Evolutionary conservation across 176 grass and related monocot species (phyloP).

Genomic region (Phragmites australis): DNA sequence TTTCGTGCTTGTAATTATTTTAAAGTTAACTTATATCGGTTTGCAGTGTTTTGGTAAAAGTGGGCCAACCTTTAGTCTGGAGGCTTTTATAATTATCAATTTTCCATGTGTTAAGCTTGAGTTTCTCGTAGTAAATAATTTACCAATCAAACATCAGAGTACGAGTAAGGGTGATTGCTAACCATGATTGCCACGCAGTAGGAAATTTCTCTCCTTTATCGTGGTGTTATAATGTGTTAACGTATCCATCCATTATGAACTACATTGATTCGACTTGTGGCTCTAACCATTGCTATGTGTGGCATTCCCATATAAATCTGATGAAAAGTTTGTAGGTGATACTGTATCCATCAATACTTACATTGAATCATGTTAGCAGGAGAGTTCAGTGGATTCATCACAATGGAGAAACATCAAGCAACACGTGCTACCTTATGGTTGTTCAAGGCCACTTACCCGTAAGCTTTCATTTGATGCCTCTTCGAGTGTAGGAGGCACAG

Average conservation of each 20-base stretch:
- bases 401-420: conserved; percentile 92
- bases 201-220: neutral
- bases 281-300: neutral
- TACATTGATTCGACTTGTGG: neutral
- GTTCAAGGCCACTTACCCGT: conserved; percentile 69
- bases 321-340: neutral
- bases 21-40: neutral
- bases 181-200: neutral
- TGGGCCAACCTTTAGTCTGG: neutral
- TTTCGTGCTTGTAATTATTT: conserved; percentile 25
- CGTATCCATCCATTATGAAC: neutral
- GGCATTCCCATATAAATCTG: neutral
- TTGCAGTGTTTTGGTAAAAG: conserved; percentile 5
- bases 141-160: neutral
- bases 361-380: conserved; percentile 49
- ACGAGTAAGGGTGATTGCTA: neutral
- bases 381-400: conserved; percentile 52
- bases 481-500: conserved; percentile 58
- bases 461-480: conserved; percentile 76
- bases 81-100: neutral
- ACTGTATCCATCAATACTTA: conserved; percentile 12
- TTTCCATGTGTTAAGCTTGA: neutral
- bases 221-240: neutral
- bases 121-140: neutral
- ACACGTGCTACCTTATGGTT: conserved; percentile 76